A percentile compares a stretch with the other conserved stretches of the same genome.
These are phyloP conservation scores for Puccinia novopanici DNA, from an alignment of 1,284 basidiomycete species.

Conservation along the genomic window DNA sequence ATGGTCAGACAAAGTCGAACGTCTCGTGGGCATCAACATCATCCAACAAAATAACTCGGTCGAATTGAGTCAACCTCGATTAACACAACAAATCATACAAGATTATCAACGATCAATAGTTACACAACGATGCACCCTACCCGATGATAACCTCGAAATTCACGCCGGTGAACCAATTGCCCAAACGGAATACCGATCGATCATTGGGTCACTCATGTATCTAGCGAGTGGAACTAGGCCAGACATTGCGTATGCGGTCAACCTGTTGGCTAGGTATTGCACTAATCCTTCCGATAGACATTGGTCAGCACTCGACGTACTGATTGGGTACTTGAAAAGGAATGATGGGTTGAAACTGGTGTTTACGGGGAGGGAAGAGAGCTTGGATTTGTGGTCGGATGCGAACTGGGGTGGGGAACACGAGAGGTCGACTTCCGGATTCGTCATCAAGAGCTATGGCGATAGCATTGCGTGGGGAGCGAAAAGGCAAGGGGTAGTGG, in stretches of 20 bases:
- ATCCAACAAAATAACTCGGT: neutral
- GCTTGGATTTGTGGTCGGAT: neutral
- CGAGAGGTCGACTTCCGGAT: constrained; percentile 9
- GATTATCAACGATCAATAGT: neutral
- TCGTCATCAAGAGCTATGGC: constrained; percentile 12
- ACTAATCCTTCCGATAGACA: neutral
- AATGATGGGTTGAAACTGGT: neutral
- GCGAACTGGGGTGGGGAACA: constrained; percentile 42
- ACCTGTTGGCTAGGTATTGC: constrained; percentile 5
- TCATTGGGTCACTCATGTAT: neutral
- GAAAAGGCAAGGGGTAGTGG: neutral
- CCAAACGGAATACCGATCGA: neutral
- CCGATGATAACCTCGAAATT: too few species aligned
- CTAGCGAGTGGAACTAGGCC: constrained; percentile 1
- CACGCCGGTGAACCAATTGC: neutral
- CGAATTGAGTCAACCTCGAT: too few species aligned
- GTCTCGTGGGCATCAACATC: neutral
- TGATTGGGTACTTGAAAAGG: constrained; percentile 10
- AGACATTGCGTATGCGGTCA: too few species aligned
- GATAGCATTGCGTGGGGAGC: constrained; percentile 14
- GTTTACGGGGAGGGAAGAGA: neutral
- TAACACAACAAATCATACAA: too few species aligned
- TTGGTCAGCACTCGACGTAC: constrained; percentile 10
- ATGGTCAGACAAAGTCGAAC: neutral
- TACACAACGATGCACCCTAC: too few species aligned